These are phyloP conservation scores for Geranium rotundifolium DNA, from an alignment of 345 rosid genomes.

Conservation along the genomic window DNA sequence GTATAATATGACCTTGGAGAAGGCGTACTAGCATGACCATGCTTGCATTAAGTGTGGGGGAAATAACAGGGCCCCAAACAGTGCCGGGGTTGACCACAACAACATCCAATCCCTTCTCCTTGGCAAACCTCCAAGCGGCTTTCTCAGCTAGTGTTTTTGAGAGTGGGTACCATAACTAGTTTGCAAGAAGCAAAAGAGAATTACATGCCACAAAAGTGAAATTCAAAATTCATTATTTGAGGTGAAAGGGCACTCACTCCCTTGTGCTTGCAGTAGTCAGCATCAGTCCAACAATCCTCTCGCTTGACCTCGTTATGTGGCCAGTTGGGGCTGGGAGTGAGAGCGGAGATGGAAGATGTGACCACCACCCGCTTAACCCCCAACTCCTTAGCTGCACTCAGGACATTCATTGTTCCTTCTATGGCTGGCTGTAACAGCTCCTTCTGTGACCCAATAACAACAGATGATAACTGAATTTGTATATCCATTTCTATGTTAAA, in stretches of 20 bases:
- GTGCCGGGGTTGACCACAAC: slow-evolving; percentile 94
- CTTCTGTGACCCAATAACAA: slow-evolving; percentile 22
- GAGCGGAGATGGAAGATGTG: slow-evolving; percentile 74
- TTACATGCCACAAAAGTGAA: background rate
- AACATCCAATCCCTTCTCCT: slow-evolving; percentile 63
- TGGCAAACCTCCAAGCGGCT: slow-evolving; percentile 79
- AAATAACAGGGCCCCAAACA: slow-evolving; percentile 79
- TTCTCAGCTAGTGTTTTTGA: slow-evolving; percentile 88
- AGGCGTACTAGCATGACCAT: slow-evolving; percentile 67
- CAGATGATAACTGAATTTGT: background rate
- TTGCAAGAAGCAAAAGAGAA: background rate
- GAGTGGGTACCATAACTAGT: slow-evolving; percentile 77
- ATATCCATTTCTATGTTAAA: too few relatives aligned
- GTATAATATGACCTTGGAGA: slow-evolving; percentile 41
- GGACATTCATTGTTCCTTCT: slow-evolving; percentile 68
- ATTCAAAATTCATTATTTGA: background rate
- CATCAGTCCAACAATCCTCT: slow-evolving; percentile 83
- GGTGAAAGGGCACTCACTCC: slow-evolving; percentile 29
- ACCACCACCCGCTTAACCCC: slow-evolving; percentile 77
- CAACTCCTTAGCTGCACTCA: slow-evolving; percentile 60
- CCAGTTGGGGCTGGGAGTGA: slow-evolving; percentile 80
- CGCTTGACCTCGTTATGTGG: slow-evolving; percentile 57
- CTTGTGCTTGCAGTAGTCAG: slow-evolving; percentile 57
- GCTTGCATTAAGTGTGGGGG: slow-evolving; percentile 68
- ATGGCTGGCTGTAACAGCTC: slow-evolving; percentile 80